phyloP scores from a whole-genome alignment of 768 basidiomycete species.

The Dacryopinax spathularia region DNA sequence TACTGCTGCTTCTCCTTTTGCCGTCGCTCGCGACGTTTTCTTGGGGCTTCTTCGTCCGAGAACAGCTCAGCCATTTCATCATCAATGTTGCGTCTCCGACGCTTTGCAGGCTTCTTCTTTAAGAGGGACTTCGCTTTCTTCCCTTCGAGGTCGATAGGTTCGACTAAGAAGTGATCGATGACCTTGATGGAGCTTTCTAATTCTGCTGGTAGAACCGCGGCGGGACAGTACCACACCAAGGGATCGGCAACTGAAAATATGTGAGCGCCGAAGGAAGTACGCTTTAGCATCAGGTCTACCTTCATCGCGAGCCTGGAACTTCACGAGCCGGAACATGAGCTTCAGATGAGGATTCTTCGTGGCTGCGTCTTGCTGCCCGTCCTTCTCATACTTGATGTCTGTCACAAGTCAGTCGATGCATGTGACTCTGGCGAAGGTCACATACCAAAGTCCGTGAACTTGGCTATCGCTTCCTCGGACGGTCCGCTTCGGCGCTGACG shows the following conservation, averaged over 20 bases:
- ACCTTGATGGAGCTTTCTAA: slow-evolving; percentile 56
- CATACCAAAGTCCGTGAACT: slow-evolving; percentile 67
- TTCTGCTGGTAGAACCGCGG: slow-evolving; percentile 47
- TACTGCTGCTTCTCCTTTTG: slow-evolving; percentile 57
- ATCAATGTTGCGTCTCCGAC: slow-evolving; percentile 30
- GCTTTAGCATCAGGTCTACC: slow-evolving; percentile 30
- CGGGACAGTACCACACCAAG: slow-evolving; percentile 75
- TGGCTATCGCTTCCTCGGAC: slow-evolving; percentile 52
- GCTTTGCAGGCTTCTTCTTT: slow-evolving; percentile 42
- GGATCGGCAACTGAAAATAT: slow-evolving; percentile 43
- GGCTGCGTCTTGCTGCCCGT: slow-evolving; percentile 63
- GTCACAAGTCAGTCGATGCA: slow-evolving; percentile 3
- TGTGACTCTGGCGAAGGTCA: slow-evolving; percentile 2
- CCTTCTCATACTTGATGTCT: slow-evolving; percentile 65
- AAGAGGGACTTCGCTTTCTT: slow-evolving; percentile 62
- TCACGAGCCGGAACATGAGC: slow-evolving; percentile 66
- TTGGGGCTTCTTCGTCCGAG: slow-evolving; percentile 17
- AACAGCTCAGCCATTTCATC: slow-evolving; percentile 23
- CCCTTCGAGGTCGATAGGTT: slow-evolving; percentile 66
- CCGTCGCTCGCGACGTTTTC: slow-evolving; percentile 35
- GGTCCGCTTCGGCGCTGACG: slow-evolving; percentile 25
- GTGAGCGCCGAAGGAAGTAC: neutral
- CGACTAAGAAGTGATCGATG: slow-evolving; percentile 69
- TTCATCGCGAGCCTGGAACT: slow-evolving; percentile 53
- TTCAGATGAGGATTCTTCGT: slow-evolving; percentile 68